These are phyloP conservation scores for Penicillium arizonense DNA, from an alignment of 495 filamentous ascomycete genomes.

Conservation along the genomic window DNA sequence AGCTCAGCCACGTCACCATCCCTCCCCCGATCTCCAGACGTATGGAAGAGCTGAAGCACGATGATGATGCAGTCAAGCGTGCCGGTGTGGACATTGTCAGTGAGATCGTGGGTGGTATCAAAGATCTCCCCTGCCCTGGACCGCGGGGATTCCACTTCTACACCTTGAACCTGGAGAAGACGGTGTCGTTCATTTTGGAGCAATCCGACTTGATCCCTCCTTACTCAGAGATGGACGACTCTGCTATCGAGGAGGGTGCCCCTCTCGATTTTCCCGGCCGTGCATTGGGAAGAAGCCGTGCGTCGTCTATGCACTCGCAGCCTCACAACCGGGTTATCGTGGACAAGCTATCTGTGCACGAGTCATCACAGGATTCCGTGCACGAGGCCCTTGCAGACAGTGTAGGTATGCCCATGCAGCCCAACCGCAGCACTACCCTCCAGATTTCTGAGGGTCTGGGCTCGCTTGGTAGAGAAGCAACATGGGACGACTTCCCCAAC, in stretches of 20 bases:
- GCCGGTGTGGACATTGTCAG: conserved; percentile 53
- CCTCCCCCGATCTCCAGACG: conserved; percentile 66
- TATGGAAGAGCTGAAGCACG: conserved; percentile 76
- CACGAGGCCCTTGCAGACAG: conserved; percentile 58
- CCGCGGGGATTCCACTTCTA: conserved; percentile 94
- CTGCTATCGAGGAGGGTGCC: conserved; percentile 42
- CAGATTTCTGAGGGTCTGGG: conserved; percentile 92
- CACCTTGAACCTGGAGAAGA: conserved; percentile 94
- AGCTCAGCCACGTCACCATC: conserved; percentile 84
- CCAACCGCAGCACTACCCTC: conserved; percentile 72
- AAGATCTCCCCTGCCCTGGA: conserved; percentile 54
- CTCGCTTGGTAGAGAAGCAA: conserved; percentile 88
- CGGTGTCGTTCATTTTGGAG: conserved; percentile 89
- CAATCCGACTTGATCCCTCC: conserved; percentile 76
- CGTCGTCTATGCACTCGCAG: conserved; percentile 52
- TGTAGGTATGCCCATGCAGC: conserved; percentile 35
- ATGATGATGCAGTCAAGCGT: conserved; percentile 84
- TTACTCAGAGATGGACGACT: conserved; percentile 29
- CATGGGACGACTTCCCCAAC: conserved; percentile 99
- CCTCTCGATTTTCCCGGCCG: conserved; percentile 36
- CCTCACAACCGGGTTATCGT: conserved; percentile 86
- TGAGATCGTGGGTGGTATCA: conserved; percentile 53
- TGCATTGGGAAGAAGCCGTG: conserved; percentile 36
- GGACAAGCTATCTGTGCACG: conserved; percentile 42
- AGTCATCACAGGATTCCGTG: conserved; percentile 36